Evolutionary conservation across 2,329 filamentous ascomycete species (phyloP), one percentile per base, ranked within the genome.

Genomic region (Monosporascus sp.): DNA sequence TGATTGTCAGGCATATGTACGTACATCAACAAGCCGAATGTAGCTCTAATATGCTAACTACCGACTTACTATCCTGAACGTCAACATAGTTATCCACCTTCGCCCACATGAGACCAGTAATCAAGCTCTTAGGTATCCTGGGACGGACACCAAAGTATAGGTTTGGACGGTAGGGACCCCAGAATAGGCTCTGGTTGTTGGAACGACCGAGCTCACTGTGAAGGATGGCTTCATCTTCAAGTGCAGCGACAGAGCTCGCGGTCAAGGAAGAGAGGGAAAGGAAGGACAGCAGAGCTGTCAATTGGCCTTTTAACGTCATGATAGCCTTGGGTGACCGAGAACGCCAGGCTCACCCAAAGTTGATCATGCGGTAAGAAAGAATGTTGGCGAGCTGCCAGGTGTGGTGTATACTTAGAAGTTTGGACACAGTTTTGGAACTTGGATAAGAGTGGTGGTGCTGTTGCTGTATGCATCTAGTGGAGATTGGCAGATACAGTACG

Each of bases 131-230:
- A 0, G 92, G 88, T 49, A 93, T 79, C 54, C 91, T 82, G 46
- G 93, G 90, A 20, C 90, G 82, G 37, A 96, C 83, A 2, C 93
- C 93, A 76, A 97, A 97, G 73, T 97, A 97, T 45, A 97, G 73
- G 66, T 97, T 97, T 0, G 93, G 88, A 62, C 90, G 84, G 74
- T 97, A 99, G 1, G 94, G 91, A 0, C 94, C 94, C 94, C 94
- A 99, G 76, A 97, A 79, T 63, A 99, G 78, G 66, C 88, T 93
- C 66, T 95, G 82, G 71, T 97, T 96, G 66, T 83, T 83, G 57
- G 77, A 68, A 16, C 78, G 77, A 36, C 72, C 75, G 56, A 81
- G 72, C 63, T 83, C 79, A 57, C 69, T 70, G 44, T 72, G 74
- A 38, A 81, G 65, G 51, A 80, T 50, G 24, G 52, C 57, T 58